These are phyloP conservation scores for Nectriaceae sp. DNA, from an alignment of 2,329 filamentous ascomycete genomes.

Conservation along the genomic window DNA sequence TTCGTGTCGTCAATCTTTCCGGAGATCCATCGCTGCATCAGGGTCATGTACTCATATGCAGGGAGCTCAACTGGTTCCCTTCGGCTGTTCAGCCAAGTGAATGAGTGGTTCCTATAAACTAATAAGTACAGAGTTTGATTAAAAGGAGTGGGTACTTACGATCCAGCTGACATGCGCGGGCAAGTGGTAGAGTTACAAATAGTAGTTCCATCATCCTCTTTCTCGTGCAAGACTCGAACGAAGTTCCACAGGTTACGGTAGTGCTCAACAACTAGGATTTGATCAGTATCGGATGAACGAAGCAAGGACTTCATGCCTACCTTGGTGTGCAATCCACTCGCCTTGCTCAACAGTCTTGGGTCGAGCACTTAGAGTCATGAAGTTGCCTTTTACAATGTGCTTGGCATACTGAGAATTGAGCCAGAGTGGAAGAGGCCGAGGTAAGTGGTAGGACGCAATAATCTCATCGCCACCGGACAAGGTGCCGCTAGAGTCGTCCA, in stretches of 20 bases:
- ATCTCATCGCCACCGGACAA: slow-evolving; percentile 54
- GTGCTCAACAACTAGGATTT: slow-evolving; percentile 77
- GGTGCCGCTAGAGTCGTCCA: slow-evolving; percentile 60
- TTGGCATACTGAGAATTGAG: slow-evolving; percentile 75
- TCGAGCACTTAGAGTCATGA: slow-evolving; percentile 93
- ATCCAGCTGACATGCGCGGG: slow-evolving; percentile 91
- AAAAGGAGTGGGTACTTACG: slow-evolving; percentile 59
- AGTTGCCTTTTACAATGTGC: slow-evolving; percentile 95
- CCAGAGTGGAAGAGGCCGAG: slow-evolving; percentile 67
- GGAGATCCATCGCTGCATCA: slow-evolving; percentile 96
- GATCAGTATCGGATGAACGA: slow-evolving; percentile 6
- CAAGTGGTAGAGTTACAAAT: slow-evolving; percentile 86
- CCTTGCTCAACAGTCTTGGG: slow-evolving; percentile 92
- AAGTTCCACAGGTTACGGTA: slow-evolving; percentile 89
- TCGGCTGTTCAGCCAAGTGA: slow-evolving; percentile 92
- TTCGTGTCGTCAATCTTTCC: slow-evolving; percentile 89
- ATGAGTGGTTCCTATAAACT: slow-evolving; percentile 74
- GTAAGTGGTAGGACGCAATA: slow-evolving; percentile 63
- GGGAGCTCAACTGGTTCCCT: slow-evolving; percentile 89
- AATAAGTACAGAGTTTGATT: slow-evolving; percentile 12
- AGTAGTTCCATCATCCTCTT: slow-evolving; percentile 73
- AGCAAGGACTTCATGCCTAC: slow-evolving; percentile 45
- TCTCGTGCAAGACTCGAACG: slow-evolving; percentile 84
- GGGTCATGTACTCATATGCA: slow-evolving; percentile 88
- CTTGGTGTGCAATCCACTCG: slow-evolving; percentile 95